Base-by-base conservation (phyloP, 495 filamentous ascomycete species). In the Neurospora africana region DNA sequence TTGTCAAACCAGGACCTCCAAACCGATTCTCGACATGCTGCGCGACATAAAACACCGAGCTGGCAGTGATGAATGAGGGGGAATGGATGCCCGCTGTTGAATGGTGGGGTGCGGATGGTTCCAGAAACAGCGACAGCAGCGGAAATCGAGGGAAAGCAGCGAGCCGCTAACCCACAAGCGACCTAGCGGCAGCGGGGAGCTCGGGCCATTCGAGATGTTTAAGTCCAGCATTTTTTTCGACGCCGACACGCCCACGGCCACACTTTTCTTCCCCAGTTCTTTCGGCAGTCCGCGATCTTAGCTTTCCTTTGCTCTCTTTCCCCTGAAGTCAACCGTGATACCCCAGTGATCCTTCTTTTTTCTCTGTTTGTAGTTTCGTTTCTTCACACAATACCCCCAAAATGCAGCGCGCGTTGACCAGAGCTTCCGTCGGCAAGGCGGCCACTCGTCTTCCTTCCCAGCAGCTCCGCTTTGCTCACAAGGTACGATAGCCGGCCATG, bases 391-490 rank as follows among this genome's bases (percentile, higher is more conserved):
- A 53, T 68, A 68, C 72, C 67, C 36, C 71, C 74, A 80, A 75
- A 65, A 85, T 86, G 84, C 83, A 84, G 78, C 84, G 84, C 70
- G 83, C 79, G 73, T 79, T 83, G 73, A 79, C 82, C 69, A 84
- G 89, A 81, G 84, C 90, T 79, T 92, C 92, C 70, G 87, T 89
- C 81, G 87, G 78, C 58, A 76, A 81, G 72, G 77, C 80, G 69
- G 88, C 90, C 72, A 84, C 85, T 75, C 84, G 83, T 68, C 81
- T 90, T 86, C 84, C 89, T 84, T 80, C 88, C 71, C 93, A 95
- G 82, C 94, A 97, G 84, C 89, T 94, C 82, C 87, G 94, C 76
- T 97, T 94, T 81, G 92, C 93, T 71, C 94, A 97, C 88, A 97
- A 97, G 92, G 93, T 95, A 84, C 74, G 27, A 27, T 58, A 27